Evolutionary conservation across 768 basidiomycete genomes (phyloP), one percentile per base, ranked within the genome.

Genomic region (Amanita muscaria): DNA sequence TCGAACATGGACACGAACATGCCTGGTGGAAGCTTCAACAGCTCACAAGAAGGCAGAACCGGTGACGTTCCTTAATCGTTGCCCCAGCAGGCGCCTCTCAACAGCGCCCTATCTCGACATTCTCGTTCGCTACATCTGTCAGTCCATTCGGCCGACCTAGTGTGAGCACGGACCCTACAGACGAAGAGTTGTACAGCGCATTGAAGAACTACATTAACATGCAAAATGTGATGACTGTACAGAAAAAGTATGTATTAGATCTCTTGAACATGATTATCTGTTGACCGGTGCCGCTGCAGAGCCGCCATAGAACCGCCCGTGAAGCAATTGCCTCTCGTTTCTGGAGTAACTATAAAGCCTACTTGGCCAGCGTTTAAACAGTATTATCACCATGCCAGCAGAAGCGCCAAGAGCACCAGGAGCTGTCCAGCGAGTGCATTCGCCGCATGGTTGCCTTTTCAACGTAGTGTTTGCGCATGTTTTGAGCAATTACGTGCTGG

Each of bases 211-310:
- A 91, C 58, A 61, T 97, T 53, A 86, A 89, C 51, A 88, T 85
- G 10, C 91, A 94, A 64, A 91, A 97, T 62, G 62, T 96, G 58
- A 94, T 96, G 93, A 85, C 80, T 46, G 89, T 96, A 49, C 91
- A 89, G 60, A 92, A 92, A 76, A 92, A 90, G 88, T 93, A 56
- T 62, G 88, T 69, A 14, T 9, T 40, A 7, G 3, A 46, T 49
- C n/a, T 44, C 22, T 21, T 27, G 35, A 19, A 40, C 19, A 15
- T 32, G 21, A 15, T 19, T 15, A 11, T 19, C n/a, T n/a, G 19
- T 46, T 51, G n/a, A 43, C 48, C 24, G 41, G 4, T 27, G 34
- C 49, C 35, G 36, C 46, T 37, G 14, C 51, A 91, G n/a, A n/a
- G n/a, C n/a, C n/a, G n/a, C n/a, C n/a, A n/a, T n/a, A n/a, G 88